These are phyloP conservation scores for Schwanniomyces vanrijiae DNA, from an alignment of 805 yeast species.

Conservation along the genomic window DNA sequence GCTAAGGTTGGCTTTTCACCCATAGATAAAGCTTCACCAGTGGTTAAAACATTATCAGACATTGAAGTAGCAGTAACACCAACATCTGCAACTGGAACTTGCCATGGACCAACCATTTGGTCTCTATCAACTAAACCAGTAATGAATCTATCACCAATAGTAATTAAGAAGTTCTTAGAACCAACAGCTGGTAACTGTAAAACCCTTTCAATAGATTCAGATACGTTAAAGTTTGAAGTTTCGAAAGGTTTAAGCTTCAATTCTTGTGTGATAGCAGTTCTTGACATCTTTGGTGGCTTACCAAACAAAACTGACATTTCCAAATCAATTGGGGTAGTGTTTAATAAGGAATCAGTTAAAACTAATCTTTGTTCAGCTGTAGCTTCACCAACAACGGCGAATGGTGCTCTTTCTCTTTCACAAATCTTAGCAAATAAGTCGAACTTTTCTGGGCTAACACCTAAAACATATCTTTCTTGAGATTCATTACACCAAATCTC, in stretches of 20 bases:
- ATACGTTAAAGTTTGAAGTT: constrained; percentile 36
- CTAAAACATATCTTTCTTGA: constrained; percentile 95
- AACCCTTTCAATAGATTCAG: constrained; percentile 78
- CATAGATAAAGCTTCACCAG: constrained; percentile 98
- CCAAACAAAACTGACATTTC: constrained; percentile 96
- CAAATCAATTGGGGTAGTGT: constrained; percentile 88
- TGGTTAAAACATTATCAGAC: constrained; percentile 64
- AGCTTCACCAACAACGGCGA: constrained; percentile 93
- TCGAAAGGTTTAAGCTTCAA: constrained; percentile 46
- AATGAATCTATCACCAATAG: constrained; percentile 98
- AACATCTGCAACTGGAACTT: constrained; percentile 97
- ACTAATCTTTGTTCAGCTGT: constrained; percentile 81
- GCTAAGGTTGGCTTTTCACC: constrained; percentile 96
- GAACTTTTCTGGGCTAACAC: constrained; percentile 79
- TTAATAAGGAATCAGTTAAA: constrained; percentile 74
- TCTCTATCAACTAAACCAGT: constrained; percentile 97
- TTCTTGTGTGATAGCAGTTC: constrained; percentile 64
- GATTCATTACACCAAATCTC: constrained; percentile 99
- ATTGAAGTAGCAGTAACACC: constrained; percentile 93
- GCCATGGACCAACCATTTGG: constrained; percentile 99
- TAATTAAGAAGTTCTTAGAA: constrained; percentile 88
- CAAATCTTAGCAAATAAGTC: constrained; percentile 74
- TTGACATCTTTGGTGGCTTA: constrained; percentile 94
- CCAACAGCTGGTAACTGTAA: constrained; percentile 91
- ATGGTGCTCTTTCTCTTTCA: constrained; percentile 94